These are phyloP conservation scores for Comarum palustre DNA, from an alignment of 306 rosid genomes.

Conservation along the genomic window DNA sequence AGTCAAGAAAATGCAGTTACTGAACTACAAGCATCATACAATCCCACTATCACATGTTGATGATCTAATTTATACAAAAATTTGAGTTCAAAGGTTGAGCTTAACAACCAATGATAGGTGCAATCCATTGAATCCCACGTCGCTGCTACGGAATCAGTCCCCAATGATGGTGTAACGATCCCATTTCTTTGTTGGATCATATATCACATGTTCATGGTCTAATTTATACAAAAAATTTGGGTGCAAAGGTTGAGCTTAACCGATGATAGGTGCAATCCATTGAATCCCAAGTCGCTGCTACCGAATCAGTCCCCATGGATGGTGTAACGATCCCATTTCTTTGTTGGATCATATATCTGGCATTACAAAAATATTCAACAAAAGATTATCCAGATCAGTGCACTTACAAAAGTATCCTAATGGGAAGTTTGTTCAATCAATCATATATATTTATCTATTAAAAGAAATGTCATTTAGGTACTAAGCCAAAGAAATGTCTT, in stretches of 20 bases:
- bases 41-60: not conserved
- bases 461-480: not conserved
- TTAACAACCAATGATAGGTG: not conserved
- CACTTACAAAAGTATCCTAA: not conserved
- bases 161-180: conserved; percentile 40
- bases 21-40: not conserved
- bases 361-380: not conserved
- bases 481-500: not conserved
- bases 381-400: not conserved
- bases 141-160: conserved; percentile 20
- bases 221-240: not conserved
- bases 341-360: conserved; percentile 41
- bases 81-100: not conserved
- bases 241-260: not conserved
- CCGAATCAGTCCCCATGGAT: conserved; percentile 37
- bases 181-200: conserved; percentile 43
- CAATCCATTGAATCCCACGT: not conserved
- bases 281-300: not conserved
- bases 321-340: conserved; percentile 41
- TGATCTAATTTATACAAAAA: not conserved
- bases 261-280: not conserved
- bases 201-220: not conserved
- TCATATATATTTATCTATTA: not conserved
- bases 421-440: not conserved
- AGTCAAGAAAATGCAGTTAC: not conserved